Evolutionary conservation across 345 rosid species (phyloP), one percentile per base, ranked within the genome.

Genomic region (Eucalyptus pauciflora): DNA sequence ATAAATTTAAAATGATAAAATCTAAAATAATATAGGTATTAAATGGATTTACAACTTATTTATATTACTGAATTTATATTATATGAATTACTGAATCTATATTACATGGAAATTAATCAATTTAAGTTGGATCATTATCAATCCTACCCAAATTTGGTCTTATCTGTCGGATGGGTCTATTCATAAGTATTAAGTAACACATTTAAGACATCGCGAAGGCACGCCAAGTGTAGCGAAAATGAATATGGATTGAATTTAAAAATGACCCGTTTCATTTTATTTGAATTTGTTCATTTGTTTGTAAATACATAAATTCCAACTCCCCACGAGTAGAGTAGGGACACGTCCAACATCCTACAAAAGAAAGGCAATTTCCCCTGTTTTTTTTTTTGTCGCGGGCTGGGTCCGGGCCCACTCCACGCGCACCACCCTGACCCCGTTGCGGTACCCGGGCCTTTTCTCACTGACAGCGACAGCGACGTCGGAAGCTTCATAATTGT

Each of bases 81-180:
- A n/a, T n/a, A n/a, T n/a, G n/a, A n/a, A 56, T 22, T 8, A 20
- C 0, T 56, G 0, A 0, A 56, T 56, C 24, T 56, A 3, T 24
- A 22, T 56, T 24, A 22, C 2, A 22, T 24, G 29, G 0, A 56
- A 56, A 22, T 56, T 2, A 56, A 24, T 17, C 27, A 56, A 56
- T 56, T 24, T 56, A 7, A 5, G 62, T 56, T 9, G 29, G 13
- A 56, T 0, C 2, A 10, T 56, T 56, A 24, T 24, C 13, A 4
- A 10, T 10, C 1, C 13, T 9, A 25, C 29, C 5, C 13, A 56
- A 24, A 56, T 0, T 22, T 0, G 13, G 4, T 56, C 29, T 0
- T 0, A 56, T 25, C 2, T 0, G 6, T 56, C 13, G 3, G 13
- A 24, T 1, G 1, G 12, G 62, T 56, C 29, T 24, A 24, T 2